A percentile compares a stretch with the other conserved stretches of the same genome.
These are phyloP conservation scores for Plectosphaerella plurivora DNA, from an alignment of 2,329 filamentous ascomycete genomes.

Conservation along the genomic window DNA sequence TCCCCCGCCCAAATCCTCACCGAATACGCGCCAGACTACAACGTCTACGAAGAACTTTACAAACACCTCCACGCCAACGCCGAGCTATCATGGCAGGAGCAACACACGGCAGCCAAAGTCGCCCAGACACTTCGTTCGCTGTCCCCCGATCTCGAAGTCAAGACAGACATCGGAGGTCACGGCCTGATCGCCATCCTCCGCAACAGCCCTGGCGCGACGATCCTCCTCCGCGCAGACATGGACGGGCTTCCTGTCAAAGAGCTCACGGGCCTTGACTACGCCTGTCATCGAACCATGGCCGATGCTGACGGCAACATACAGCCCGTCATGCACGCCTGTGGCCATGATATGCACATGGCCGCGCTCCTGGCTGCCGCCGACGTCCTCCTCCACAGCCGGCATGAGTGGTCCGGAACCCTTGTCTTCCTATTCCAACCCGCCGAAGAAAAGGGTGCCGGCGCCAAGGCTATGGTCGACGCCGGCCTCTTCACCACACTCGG, in stretches of 20 bases:
- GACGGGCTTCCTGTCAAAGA: slow-evolving; percentile 57
- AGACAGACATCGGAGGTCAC: slow-evolving; percentile 46
- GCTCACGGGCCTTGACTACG: slow-evolving; percentile 48
- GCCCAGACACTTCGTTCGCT: no score
- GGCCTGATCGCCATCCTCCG: slow-evolving; percentile 51
- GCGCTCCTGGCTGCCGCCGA: slow-evolving; percentile 51
- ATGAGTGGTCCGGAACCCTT: slow-evolving; percentile 53
- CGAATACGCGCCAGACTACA: no score
- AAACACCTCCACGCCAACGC: no score
- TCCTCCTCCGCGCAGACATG: slow-evolving; percentile 59
- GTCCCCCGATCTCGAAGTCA: no score
- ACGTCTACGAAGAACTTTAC: no score
- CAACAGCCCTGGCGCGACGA: slow-evolving; percentile 50
- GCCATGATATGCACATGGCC: slow-evolving; percentile 63
- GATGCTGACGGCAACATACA: slow-evolving; percentile 41
- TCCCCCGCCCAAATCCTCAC: no score
- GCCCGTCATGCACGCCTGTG: slow-evolving; percentile 65
- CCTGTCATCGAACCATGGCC: slow-evolving; percentile 36
- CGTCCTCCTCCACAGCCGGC: slow-evolving; percentile 36
- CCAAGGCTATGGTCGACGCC: slow-evolving; percentile 35
- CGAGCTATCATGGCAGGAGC: no score
- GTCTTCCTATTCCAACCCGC: neutral
- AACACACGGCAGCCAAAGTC: no score
- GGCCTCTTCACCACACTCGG: slow-evolving; percentile 23
- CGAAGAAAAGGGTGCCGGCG: slow-evolving; percentile 38